Evolutionary conservation across 352 stramenopile genomes (phyloP), one percentile per base, ranked within the genome.

Genomic region (Pythium phragmiticola): DNA sequence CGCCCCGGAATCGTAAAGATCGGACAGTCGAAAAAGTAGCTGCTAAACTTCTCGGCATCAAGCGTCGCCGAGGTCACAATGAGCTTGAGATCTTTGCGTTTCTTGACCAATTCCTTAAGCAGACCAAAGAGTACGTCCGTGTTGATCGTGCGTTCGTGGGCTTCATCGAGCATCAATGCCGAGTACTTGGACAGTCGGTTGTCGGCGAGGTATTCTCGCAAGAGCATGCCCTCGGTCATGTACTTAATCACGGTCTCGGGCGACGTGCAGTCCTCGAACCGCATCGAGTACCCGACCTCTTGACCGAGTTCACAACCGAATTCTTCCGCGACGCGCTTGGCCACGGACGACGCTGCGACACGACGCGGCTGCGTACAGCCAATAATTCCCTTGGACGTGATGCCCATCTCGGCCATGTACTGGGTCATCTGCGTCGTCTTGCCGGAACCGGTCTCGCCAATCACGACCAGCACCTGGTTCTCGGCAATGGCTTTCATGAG

Each of bases 351-450:
- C 23, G 98, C 98, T 19, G 98, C 97, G 16, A 99, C 96, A 77
- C 98, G 91, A 68, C 98, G 88, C 11, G 97, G 97, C 79, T 99
- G 98, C 17, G 97, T 99, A 66, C 97, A 99, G 0, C 98, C 89
- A 57, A 99, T 98, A 17, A 98, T 97, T 3, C 88, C 95, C 28
- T 89, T 94, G n/a, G 94, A 97, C n/a, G 93, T 98, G 2, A 98
- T 75, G 0, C 97, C 97, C 75, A 98, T 94, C 75, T 99, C 98
- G 14, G 91, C 93, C 84, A 99, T 97, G 74, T 99, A 99, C 74
- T 99, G 98, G 4, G 97, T 99, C 94, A 99, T 99, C 73, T 99
- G 98, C 4, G 98, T 99, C 5, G 97, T 99, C 73, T 99, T 99
- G 39, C 98, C 97, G 1, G 81, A 98, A 4, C 98, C 98, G 0